Conservation (phyloP, 2,329 filamentous ascomycete species). For the Alternaria burnsii region DNA sequence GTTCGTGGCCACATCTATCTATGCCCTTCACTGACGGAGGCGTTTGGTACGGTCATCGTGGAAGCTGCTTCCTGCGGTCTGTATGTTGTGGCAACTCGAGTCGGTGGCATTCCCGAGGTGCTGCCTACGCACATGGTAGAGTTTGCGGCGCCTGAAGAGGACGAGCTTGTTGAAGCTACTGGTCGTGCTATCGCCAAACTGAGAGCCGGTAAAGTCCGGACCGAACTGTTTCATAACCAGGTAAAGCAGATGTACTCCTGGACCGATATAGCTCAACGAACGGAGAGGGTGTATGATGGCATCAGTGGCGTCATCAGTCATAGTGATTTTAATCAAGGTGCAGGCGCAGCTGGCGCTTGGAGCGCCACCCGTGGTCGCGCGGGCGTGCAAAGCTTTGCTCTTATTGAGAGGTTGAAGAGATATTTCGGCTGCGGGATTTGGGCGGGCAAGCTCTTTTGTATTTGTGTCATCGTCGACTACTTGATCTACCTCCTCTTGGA, state of each 20-base stretch:
- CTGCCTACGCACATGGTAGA: conserved; percentile 96
- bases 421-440: conserved; percentile 99
- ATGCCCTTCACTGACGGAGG: conserved; percentile 92
- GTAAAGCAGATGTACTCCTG: conserved; percentile 99
- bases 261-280: conserved; percentile 92
- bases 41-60: conserved; percentile 97
- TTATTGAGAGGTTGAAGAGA: conserved; percentile 92
- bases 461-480: conserved; percentile 94
- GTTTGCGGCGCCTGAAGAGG: conserved; percentile 95
- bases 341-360: conserved; percentile 71
- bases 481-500: conserved; percentile 88
- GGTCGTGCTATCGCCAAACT: conserved; percentile 87
- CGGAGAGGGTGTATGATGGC: conserved; percentile 93
- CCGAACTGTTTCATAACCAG: conserved; percentile 94
- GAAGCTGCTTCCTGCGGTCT: conserved; percentile 95
- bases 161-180: conserved; percentile 90
- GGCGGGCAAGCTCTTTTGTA: conserved; percentile 96
- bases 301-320: conserved; percentile 87
- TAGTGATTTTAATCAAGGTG: conserved; percentile 86
- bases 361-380: conserved; percentile 74
- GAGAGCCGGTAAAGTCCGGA: conserved; percentile 84
- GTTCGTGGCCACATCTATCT: conserved; percentile 95
- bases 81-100: conserved; percentile 95
- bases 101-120: conserved; percentile 96
- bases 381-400: conserved; percentile 82